Percentiles rank a stretch among this genome's conserved stretches.
Evolutionary conservation across 2,329 filamentous ascomycete genomes (phyloP).

Genomic region (Coniella vitis): DNA sequence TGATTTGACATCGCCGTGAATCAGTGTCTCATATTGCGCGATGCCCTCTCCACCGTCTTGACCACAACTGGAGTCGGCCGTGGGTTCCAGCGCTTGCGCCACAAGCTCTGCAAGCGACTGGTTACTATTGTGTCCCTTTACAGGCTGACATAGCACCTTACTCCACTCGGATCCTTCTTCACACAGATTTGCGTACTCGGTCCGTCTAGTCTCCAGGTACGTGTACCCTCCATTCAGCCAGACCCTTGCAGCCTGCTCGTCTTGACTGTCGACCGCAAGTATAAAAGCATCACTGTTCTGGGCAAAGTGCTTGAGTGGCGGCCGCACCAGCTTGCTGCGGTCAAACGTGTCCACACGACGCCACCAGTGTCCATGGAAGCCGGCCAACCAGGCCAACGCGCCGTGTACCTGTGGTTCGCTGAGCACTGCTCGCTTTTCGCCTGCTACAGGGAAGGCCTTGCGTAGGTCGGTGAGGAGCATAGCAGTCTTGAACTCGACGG

Average conservation of each 20-base stretch:
- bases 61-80: constrained; percentile 14
- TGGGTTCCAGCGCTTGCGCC: constrained; percentile 43
- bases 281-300: constrained; percentile 2
- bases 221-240: constrained; percentile 66
- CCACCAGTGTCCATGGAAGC: constrained; percentile 54
- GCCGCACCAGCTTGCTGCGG: constrained; percentile 33
- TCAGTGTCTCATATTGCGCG: constrained; percentile 40
- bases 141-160: constrained; percentile 35
- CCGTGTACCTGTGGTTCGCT: constrained; percentile 40
- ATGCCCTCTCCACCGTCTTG: background rate
- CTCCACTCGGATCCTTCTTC: constrained; percentile 50
- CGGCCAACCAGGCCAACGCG: constrained; percentile 55
- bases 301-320: constrained; percentile 47
- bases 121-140: constrained; percentile 13
- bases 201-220: constrained; percentile 56
- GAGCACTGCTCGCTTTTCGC: constrained; percentile 45
- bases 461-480: constrained; percentile 53
- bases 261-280: background rate
- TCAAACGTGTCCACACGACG: constrained; percentile 20
- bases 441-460: constrained; percentile 46
- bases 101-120: constrained; percentile 39
- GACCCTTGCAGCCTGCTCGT: constrained; percentile 24
- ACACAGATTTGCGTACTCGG: constrained; percentile 45
- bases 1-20: constrained; percentile 65
- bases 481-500: constrained; percentile 38